Conservation (phyloP, 2,329 filamentous ascomycete species). For the Cadophora luteo-olivacea region DNA sequence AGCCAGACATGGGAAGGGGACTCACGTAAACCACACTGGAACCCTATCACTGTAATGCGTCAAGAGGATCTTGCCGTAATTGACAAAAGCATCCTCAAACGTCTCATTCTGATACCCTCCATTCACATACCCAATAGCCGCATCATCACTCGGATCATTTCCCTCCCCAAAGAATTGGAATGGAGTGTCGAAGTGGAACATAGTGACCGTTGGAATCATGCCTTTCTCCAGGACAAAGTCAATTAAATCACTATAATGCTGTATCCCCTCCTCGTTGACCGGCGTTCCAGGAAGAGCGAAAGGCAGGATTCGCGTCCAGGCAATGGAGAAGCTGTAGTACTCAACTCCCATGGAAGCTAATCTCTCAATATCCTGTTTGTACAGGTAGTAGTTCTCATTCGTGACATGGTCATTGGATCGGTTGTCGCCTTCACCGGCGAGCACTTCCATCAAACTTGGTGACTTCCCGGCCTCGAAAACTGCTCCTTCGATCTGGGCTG, state of each 20-base stretch:
- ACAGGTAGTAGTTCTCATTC: conserved; percentile 59
- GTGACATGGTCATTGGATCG: conserved; percentile 44
- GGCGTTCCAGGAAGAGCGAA: conserved; percentile 57
- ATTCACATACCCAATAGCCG: conserved; percentile 42
- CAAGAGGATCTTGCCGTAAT: conserved; percentile 59
- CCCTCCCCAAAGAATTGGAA: conserved; percentile 53
- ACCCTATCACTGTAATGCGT: conserved; percentile 57
- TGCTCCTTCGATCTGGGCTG: conserved; percentile 53
- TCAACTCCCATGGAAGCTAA: conserved; percentile 57
- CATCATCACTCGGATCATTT: conserved; percentile 17
- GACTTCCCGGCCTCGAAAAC: conserved; percentile 50
- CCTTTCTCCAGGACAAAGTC: conserved; percentile 55
- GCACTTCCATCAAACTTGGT: conserved; percentile 50
- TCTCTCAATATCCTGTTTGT: conserved; percentile 61
- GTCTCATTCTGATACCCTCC: conserved; percentile 45
- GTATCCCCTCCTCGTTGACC: conserved; percentile 55
- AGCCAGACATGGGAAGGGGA: background rate
- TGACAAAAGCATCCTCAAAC: conserved; percentile 57
- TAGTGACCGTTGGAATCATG: conserved; percentile 54
- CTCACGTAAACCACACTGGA: conserved; percentile 54
- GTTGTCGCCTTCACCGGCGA: conserved; percentile 9
- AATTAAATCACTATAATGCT: conserved; percentile 60
- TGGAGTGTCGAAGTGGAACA: conserved; percentile 57
- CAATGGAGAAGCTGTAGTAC: conserved; percentile 58
- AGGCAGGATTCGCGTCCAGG: conserved; percentile 58